Evolutionary conservation across 805 yeast genomes (phyloP).

Genomic region (Maudiozyma serrabonitensis): DNA sequence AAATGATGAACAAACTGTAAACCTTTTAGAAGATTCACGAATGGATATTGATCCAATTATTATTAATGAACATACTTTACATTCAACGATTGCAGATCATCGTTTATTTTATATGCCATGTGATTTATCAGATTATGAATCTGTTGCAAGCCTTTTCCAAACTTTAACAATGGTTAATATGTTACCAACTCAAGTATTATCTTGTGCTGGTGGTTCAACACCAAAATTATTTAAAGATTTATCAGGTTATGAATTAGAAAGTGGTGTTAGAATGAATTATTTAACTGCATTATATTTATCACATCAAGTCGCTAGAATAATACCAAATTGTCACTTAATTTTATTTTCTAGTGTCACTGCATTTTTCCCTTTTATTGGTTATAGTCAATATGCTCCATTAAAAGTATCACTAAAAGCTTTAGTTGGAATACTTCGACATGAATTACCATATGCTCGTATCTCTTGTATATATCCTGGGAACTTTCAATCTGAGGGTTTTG

Average conservation of each 20-base stretch:
- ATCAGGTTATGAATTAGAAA: slow-evolving; percentile 44
- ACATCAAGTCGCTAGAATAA: slow-evolving; percentile 46
- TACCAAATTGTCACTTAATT: slow-evolving; percentile 41
- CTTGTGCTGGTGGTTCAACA: slow-evolving; percentile 81
- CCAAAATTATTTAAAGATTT: slow-evolving; percentile 73
- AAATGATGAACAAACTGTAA: slow-evolving; percentile 7
- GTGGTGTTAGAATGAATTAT: slow-evolving; percentile 63
- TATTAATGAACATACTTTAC: neutral
- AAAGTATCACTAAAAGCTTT: slow-evolving; percentile 76
- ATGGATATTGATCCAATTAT: neutral
- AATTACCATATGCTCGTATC: slow-evolving; percentile 62
- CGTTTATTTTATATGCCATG: slow-evolving; percentile 40
- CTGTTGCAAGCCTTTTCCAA: slow-evolving; percentile 31
- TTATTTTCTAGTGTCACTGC: slow-evolving; percentile 72
- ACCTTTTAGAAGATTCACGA: neutral
- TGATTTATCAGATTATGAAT: slow-evolving; percentile 52
- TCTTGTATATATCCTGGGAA: slow-evolving; percentile 81
- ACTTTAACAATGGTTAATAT: slow-evolving; percentile 19
- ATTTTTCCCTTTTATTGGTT: slow-evolving; percentile 83
- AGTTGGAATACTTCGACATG: slow-evolving; percentile 74
- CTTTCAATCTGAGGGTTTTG: slow-evolving; percentile 80
- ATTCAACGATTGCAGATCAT: slow-evolving; percentile 13
- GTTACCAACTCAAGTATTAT: slow-evolving; percentile 62
- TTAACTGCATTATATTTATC: slow-evolving; percentile 60
- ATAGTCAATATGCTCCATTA: slow-evolving; percentile 80